Percentiles rank a stretch among this genome's conserved stretches.
Evolutionary conservation across 2,329 filamentous ascomycete species (phyloP).

Genomic region (Claviceps quebecensis): DNA sequence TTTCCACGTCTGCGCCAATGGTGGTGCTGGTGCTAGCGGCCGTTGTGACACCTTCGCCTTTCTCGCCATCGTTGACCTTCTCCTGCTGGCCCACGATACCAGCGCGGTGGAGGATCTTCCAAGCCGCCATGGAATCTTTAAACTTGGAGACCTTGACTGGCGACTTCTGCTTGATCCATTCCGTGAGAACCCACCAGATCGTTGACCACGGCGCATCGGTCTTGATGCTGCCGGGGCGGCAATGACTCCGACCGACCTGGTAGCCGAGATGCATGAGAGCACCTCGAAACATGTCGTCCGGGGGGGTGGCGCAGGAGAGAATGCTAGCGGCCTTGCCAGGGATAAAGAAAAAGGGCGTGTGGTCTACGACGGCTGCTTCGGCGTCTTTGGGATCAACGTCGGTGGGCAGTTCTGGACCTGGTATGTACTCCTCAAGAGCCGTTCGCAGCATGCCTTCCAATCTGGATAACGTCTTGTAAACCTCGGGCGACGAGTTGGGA

Average conservation of each 20-base stretch:
- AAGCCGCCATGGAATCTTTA: slow-evolving; percentile 56
- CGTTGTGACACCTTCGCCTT: not conserved
- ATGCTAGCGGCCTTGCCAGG: slow-evolving; percentile 61
- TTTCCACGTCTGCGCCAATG: slow-evolving; percentile 14
- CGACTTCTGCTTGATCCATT: slow-evolving; percentile 72
- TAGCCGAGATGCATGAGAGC: slow-evolving; percentile 74
- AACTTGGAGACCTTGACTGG: slow-evolving; percentile 64
- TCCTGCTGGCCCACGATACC: slow-evolving; percentile 21
- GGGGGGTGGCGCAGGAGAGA: slow-evolving; percentile 65
- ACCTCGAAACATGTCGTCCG: slow-evolving; percentile 66
- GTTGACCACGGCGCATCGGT: slow-evolving; percentile 84
- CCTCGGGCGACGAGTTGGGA: slow-evolving; percentile 47
- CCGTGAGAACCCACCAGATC: slow-evolving; percentile 85
- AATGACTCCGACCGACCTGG: slow-evolving; percentile 71
- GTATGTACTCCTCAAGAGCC: slow-evolving; percentile 60
- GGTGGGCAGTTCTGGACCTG: slow-evolving; percentile 23
- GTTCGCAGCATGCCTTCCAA: slow-evolving; percentile 87
- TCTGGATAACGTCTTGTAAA: slow-evolving; percentile 67
- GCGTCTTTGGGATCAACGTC: slow-evolving; percentile 26
- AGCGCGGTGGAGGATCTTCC: slow-evolving; percentile 43
- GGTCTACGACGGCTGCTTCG: slow-evolving; percentile 53
- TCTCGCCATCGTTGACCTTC: slow-evolving; percentile 4
- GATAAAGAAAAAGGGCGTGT: slow-evolving; percentile 75
- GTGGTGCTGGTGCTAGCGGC: not conserved
- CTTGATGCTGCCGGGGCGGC: slow-evolving; percentile 79